These are phyloP conservation scores for Stromatinia cepivora DNA, from an alignment of 2,329 filamentous ascomycete species.

Conservation along the genomic window DNA sequence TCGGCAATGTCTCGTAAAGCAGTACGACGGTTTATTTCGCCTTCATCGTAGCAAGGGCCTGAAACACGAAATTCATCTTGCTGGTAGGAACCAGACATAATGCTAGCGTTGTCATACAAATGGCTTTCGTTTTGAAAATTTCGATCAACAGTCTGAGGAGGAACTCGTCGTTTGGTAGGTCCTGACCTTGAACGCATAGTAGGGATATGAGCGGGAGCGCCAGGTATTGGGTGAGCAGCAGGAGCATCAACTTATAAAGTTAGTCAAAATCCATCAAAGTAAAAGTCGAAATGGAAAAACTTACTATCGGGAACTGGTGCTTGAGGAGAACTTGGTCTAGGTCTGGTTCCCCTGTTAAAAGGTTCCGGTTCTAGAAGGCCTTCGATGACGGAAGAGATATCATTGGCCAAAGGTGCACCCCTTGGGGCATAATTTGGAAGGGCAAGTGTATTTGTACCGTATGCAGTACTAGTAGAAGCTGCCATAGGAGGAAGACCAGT, in stretches of 20 bases:
- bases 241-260: conserved; percentile 13
- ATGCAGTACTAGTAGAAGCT: conserved; percentile 33
- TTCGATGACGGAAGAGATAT: conserved; percentile 29
- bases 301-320: conserved; percentile 8
- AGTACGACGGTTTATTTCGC: conserved; percentile 20
- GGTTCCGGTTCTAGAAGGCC: conserved; percentile 29
- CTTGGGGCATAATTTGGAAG: conserved; percentile 23
- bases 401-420: conserved; percentile 25
- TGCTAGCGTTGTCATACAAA: conserved; percentile 42
- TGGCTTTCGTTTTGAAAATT: conserved; percentile 44
- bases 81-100: conserved; percentile 36
- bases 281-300: background rate
- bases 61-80: conserved; percentile 23
- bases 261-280: background rate
- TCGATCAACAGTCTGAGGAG: conserved; percentile 17
- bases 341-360: background rate
- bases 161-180: conserved; percentile 10
- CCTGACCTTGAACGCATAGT: conserved; percentile 14
- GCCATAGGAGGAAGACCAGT: conserved; percentile 31
- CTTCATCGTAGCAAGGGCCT: conserved; percentile 12
- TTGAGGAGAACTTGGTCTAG: background rate
- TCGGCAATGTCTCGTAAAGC: conserved; percentile 24
- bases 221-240: background rate
- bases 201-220: conserved; percentile 10
- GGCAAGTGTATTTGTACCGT: conserved; percentile 35